Conservation (phyloP, 1,284 basidiomycete genomes). For the Apiotrichum sp. region DNA sequence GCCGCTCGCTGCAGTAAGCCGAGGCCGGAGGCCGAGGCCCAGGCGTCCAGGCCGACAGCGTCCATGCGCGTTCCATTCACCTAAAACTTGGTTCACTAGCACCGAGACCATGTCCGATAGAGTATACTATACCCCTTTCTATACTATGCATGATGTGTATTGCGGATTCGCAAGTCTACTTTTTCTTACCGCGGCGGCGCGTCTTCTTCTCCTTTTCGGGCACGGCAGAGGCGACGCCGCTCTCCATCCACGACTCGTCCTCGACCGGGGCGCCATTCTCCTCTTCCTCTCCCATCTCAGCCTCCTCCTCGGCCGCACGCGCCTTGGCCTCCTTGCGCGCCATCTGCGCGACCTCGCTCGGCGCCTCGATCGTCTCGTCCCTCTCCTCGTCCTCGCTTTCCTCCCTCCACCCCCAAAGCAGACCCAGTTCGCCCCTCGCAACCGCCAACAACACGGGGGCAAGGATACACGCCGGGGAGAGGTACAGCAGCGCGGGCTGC, state of each 20-base stretch:
- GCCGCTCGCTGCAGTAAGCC: constrained; percentile 48
- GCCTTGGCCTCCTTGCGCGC: constrained; percentile 21
- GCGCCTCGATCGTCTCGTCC: constrained; percentile 34
- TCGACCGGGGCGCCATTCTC: constrained; percentile 3
- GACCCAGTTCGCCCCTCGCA: constrained; percentile 40
- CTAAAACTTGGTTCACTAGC: too few relatives aligned
- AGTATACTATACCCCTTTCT: constrained; percentile 1
- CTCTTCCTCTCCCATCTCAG: not conserved
- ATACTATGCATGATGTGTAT: constrained; percentile 11
- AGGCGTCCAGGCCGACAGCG: too few relatives aligned
- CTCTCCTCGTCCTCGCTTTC: constrained; percentile 18
- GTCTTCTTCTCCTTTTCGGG: not conserved
- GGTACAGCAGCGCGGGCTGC: constrained; percentile 88
- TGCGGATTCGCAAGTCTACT: constrained; percentile 3
- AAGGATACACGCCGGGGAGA: constrained; percentile 55
- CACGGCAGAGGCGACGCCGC: not conserved
- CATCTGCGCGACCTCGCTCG: constrained; percentile 32
- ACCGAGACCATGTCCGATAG: too few relatives aligned
- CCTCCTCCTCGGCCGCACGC: constrained; percentile 3
- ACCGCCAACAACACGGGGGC: constrained; percentile 44
- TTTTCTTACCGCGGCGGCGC: constrained; percentile 12
- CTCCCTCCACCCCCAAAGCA: constrained; percentile 38
- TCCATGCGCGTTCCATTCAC: too few relatives aligned
- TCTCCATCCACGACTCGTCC: constrained; percentile 35
- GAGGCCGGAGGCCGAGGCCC: too few relatives aligned